Conservation (phyloP, 768 basidiomycete species). For the Naganishia randhawae region DNA sequence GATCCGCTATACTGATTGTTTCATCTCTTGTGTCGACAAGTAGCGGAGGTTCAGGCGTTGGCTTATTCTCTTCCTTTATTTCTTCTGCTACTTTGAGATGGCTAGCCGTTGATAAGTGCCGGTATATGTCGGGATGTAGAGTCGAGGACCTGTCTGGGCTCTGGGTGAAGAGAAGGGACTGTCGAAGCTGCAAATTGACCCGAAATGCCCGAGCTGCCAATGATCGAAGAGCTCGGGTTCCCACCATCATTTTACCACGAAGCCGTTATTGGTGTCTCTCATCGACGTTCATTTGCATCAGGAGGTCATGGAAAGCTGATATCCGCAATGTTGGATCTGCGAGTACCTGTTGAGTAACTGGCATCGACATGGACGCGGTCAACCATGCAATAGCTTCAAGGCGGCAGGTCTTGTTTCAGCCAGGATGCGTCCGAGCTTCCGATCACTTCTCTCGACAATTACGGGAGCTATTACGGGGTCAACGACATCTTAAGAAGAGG, state of each 20-base stretch:
- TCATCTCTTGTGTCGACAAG: not conserved
- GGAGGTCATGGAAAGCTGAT: no score
- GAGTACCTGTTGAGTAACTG: no score
- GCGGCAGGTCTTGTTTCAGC: no score
- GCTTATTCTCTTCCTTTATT: not conserved
- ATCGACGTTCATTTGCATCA: no score
- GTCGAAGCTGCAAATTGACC: not conserved
- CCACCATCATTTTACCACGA: not conserved
- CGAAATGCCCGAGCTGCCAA: not conserved
- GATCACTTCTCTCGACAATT: no score
- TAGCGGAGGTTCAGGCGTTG: not conserved
- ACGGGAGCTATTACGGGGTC: no score
- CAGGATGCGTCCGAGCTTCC: no score
- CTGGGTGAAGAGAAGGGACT: not conserved
- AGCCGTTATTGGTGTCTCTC: not conserved
- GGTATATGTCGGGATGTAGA: not conserved
- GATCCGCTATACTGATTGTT: not conserved
- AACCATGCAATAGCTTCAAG: no score
- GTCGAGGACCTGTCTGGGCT: not conserved
- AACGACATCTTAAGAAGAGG: no score
- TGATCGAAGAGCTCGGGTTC: not conserved
- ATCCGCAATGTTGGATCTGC: no score
- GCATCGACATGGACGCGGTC: no score
- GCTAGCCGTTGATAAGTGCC: not conserved
- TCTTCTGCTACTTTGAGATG: not conserved